Conservation (phyloP, 352 stramenopile genomes). For the Peronospora belbahrii region DNA sequence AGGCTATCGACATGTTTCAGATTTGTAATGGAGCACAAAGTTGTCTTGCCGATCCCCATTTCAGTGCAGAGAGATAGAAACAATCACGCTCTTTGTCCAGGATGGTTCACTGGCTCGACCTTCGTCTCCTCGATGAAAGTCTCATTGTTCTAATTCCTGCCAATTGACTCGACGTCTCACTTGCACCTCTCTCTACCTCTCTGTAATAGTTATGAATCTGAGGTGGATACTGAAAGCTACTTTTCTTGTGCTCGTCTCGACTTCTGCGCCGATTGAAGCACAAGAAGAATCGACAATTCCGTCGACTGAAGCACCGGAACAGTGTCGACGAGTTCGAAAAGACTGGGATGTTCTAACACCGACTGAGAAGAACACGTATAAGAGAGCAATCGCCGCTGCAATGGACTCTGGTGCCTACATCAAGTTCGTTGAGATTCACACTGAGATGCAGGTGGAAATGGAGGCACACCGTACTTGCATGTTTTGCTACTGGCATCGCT, state of each 20-base stretch:
- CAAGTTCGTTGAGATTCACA: slow-evolving; percentile 60
- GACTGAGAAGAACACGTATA: slow-evolving; percentile 38
- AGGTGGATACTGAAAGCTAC: background rate
- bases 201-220: slow-evolving; percentile 16
- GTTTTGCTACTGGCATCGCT: slow-evolving; percentile 79
- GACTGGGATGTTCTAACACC: slow-evolving; percentile 30
- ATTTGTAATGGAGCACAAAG: no score
- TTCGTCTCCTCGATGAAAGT: no score
- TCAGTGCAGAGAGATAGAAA: no score
- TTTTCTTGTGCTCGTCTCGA: slow-evolving; percentile 4
- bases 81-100: no score
- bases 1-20: no score
- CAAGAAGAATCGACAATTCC: no score
- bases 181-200: background rate
- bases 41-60: no score
- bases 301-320: background rate
- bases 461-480: slow-evolving; percentile 57
- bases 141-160: background rate
- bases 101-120: no score
- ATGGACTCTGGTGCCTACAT: slow-evolving; percentile 53
- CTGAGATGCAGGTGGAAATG: slow-evolving; percentile 42
- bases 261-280: no score
- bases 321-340: slow-evolving; percentile 35
- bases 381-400: slow-evolving; percentile 30
- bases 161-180: background rate